These are phyloP conservation scores for Spergularia bocconei DNA, from an alignment of 148 eudicot species.

Conservation along the genomic window DNA sequence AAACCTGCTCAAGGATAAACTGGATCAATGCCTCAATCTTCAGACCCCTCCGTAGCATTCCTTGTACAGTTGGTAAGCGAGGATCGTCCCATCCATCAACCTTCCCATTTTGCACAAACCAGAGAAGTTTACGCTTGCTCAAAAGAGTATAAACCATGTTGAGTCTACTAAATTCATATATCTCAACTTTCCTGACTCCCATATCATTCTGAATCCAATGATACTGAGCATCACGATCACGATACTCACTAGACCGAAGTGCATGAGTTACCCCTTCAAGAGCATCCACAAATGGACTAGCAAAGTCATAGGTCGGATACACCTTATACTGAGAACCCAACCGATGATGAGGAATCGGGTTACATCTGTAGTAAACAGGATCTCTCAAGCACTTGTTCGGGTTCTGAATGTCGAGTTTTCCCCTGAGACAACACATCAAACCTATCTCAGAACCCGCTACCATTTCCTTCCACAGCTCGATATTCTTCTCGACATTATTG, in stretches of 20 bases:
- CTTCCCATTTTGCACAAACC: slow-evolving; percentile 96
- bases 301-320: slow-evolving; percentile 96
- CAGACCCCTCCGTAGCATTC: slow-evolving; percentile 95
- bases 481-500: slow-evolving; percentile 55
- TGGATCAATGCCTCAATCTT: slow-evolving; percentile 86
- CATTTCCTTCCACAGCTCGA: slow-evolving; percentile 90
- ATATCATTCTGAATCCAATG: slow-evolving; percentile 82
- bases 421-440: slow-evolving; percentile 76
- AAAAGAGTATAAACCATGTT: slow-evolving; percentile 97
- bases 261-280: slow-evolving; percentile 94
- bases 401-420: slow-evolving; percentile 95
- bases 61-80: slow-evolving; percentile 96
- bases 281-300: slow-evolving; percentile 95
- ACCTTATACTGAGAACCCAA: slow-evolving; percentile 81
- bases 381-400: slow-evolving; percentile 91
- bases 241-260: slow-evolving; percentile 93
- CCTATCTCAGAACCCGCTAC: slow-evolving; percentile 85
- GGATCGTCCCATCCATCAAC: slow-evolving; percentile 99
- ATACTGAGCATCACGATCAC: slow-evolving; percentile 97
- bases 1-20: slow-evolving; percentile 91
- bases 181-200: slow-evolving; percentile 71
- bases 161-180: slow-evolving; percentile 89
- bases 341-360: slow-evolving; percentile 86
- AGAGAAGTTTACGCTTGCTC: slow-evolving; percentile 93
- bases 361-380: slow-evolving; percentile 94